These are phyloP conservation scores for Microbotryomycetes sp. DNA, from an alignment of 1,284 basidiomycete genomes.

Conservation along the genomic window DNA sequence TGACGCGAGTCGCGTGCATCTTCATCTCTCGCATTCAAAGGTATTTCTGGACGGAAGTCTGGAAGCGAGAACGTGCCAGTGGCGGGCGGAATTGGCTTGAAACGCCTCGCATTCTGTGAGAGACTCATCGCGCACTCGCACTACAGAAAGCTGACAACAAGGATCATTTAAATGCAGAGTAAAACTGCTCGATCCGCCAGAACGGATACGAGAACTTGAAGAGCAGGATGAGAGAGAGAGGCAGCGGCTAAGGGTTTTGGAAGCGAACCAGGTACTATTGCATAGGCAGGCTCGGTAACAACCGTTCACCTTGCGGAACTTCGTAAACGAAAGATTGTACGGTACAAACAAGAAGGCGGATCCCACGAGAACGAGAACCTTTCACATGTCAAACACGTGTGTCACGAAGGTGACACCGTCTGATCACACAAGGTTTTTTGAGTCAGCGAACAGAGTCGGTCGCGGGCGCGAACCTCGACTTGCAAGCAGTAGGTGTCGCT, in stretches of 20 bases:
- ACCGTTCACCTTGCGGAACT: no score
- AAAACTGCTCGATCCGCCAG: constrained; percentile 15
- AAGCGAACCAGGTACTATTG: no score
- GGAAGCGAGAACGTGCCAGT: constrained; percentile 83
- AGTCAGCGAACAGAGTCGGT: no score
- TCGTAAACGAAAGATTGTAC: no score
- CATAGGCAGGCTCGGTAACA: no score
- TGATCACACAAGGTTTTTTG: not conserved
- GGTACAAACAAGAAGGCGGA: no score
- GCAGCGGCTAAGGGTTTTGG: not conserved
- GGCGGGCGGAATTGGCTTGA: constrained; percentile 66
- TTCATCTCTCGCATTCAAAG: constrained; percentile 28
- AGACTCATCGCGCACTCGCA: constrained; percentile 32
- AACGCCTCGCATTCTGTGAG: constrained; percentile 71
- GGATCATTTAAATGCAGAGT: not conserved
- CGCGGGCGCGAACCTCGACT: no score
- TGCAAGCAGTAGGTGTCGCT: constrained; percentile 32
- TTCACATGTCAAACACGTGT: constrained; percentile 18
- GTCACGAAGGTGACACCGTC: constrained; percentile 28
- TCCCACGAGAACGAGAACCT: no score
- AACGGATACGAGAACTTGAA: constrained; percentile 14
- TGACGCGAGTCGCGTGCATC: no score
- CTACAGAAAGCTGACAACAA: no score
- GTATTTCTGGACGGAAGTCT: constrained; percentile 90
- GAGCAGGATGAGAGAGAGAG: not conserved